Percentiles rank a stretch among this genome's conserved stretches.
These are phyloP conservation scores for Gracilaria vermiculophylla DNA, from an alignment of 23 red algal genomes.

Conservation along the genomic window DNA sequence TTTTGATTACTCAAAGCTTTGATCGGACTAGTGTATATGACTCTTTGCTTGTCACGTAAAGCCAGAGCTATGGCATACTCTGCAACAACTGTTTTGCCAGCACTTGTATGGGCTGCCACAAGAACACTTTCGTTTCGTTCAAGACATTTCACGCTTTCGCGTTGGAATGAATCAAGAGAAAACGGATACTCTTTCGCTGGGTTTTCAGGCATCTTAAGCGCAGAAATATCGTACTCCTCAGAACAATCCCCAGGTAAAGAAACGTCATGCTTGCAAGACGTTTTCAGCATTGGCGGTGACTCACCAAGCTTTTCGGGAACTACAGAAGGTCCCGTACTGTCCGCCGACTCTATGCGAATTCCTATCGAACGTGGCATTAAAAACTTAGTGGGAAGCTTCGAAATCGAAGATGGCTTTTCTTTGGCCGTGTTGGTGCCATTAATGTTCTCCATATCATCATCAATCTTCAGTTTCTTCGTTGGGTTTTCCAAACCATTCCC, in stretches of 20 bases:
- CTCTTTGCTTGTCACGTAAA: constrained; percentile 73
- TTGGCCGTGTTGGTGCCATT: background rate
- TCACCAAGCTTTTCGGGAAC: constrained; percentile 39
- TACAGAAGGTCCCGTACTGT: background rate
- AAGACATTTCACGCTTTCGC: constrained; percentile 74
- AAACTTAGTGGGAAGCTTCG: background rate
- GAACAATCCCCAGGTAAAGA: constrained; percentile 64
- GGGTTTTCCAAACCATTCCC: background rate
- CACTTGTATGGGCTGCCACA: constrained; percentile 95
- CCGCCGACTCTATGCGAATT: constrained; percentile 41
- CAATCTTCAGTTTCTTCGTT: background rate
- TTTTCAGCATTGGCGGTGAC: constrained; percentile 46
- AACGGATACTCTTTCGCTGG: constrained; percentile 92
- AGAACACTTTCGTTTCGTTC: constrained; percentile 91
- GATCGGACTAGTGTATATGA: constrained; percentile 99
- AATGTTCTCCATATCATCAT: background rate
- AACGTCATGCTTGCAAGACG: constrained; percentile 85
- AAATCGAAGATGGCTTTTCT: background rate
- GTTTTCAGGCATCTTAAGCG: constrained; percentile 18
- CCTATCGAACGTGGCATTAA: constrained; percentile 49
- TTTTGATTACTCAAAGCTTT: constrained; percentile 99
- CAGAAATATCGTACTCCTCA: constrained; percentile 58
- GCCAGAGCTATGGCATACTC: constrained; percentile 97
- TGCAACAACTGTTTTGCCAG: constrained; percentile 96
- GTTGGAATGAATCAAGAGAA: constrained; percentile 90